These are phyloP conservation scores for Phytophthora sp. DNA, from an alignment of 352 stramenopile genomes.

Conservation along the genomic window DNA sequence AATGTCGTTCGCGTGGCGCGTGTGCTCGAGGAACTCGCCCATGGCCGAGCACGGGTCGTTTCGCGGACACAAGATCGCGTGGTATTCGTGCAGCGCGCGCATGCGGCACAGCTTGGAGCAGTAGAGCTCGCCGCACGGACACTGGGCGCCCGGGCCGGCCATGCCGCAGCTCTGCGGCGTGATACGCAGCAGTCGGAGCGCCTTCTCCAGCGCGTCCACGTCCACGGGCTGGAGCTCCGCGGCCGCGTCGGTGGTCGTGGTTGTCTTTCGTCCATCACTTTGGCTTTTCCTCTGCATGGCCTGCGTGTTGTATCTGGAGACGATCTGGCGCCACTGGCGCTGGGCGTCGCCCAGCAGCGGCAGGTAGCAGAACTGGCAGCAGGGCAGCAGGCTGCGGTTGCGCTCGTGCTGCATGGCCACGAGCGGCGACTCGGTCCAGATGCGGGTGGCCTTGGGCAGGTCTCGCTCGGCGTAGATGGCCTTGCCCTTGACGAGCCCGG, in stretches of 20 bases:
- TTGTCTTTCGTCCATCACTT: slow-evolving; percentile 8
- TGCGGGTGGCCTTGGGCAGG: slow-evolving; percentile 46
- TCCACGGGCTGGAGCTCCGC: neutral
- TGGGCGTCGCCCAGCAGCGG: slow-evolving; percentile 61
- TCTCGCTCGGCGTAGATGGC: slow-evolving; percentile 68
- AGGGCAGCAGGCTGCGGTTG: slow-evolving; percentile 45
- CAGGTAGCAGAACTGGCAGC: slow-evolving; percentile 80
- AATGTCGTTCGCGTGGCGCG: slow-evolving; percentile 91
- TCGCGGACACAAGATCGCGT: slow-evolving; percentile 79
- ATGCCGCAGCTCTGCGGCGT: slow-evolving; percentile 60
- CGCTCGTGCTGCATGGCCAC: slow-evolving; percentile 76
- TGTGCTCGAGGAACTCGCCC: slow-evolving; percentile 69
- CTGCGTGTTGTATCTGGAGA: slow-evolving; percentile 30
- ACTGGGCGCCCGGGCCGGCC: slow-evolving; percentile 33
- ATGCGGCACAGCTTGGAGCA: slow-evolving; percentile 83
- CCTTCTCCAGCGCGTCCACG: slow-evolving; percentile 48
- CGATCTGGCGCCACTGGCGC: slow-evolving; percentile 54
- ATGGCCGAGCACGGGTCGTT: slow-evolving; percentile 66
- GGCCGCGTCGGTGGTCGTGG: neutral
- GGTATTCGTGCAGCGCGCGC: slow-evolving; percentile 72
- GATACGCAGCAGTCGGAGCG: slow-evolving; percentile 48
- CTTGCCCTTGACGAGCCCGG: slow-evolving; percentile 71
- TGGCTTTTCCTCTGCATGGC: neutral
- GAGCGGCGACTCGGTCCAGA: slow-evolving; percentile 78
- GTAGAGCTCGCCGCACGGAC: slow-evolving; percentile 82